A percentile compares a stretch with the other conserved stretches of the same genome.
These are phyloP conservation scores for Microbotryum silenes-acaulis DNA, from an alignment of 1,284 basidiomycete genomes.

Conservation along the genomic window DNA sequence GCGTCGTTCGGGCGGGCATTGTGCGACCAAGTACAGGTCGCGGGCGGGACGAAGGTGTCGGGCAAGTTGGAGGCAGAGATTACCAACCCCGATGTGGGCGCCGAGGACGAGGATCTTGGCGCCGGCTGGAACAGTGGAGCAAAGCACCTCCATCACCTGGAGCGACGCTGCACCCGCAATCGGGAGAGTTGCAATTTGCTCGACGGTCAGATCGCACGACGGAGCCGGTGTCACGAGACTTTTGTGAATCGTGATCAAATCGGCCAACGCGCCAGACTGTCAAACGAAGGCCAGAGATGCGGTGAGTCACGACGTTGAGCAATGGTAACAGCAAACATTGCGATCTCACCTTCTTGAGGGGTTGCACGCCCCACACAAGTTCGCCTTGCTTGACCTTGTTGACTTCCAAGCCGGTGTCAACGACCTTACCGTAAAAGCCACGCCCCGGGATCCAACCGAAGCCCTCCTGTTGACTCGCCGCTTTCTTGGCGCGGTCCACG, in stretches of 20 bases:
- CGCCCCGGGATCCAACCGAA: conserved; percentile 43
- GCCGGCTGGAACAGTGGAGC: conserved; percentile 39
- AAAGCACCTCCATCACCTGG: conserved; percentile 42
- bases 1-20: conserved; percentile 38
- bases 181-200: conserved; percentile 44
- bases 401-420: conserved; percentile 39
- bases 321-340: background rate
- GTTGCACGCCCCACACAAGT: conserved; percentile 43
- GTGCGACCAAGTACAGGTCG: conserved; percentile 43
- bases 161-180: conserved; percentile 41
- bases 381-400: conserved; percentile 40
- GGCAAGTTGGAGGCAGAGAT: conserved; percentile 42
- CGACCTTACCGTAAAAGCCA: conserved; percentile 42
- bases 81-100: conserved; percentile 43
- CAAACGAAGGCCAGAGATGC: background rate
- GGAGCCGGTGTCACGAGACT: conserved; percentile 40
- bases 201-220: conserved; percentile 38
- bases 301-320: background rate
- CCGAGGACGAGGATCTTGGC: conserved; percentile 42
- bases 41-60: conserved; percentile 33
- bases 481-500: conserved; percentile 35
- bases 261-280: conserved; percentile 42
- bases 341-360: conserved; percentile 36
- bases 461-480: conserved; percentile 25
- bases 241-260: conserved; percentile 40